Percentiles rank a stretch among this genome's conserved stretches.
These are phyloP conservation scores for Phytopythium kandeliae DNA, from an alignment of 352 stramenopile species.

Conservation along the genomic window DNA sequence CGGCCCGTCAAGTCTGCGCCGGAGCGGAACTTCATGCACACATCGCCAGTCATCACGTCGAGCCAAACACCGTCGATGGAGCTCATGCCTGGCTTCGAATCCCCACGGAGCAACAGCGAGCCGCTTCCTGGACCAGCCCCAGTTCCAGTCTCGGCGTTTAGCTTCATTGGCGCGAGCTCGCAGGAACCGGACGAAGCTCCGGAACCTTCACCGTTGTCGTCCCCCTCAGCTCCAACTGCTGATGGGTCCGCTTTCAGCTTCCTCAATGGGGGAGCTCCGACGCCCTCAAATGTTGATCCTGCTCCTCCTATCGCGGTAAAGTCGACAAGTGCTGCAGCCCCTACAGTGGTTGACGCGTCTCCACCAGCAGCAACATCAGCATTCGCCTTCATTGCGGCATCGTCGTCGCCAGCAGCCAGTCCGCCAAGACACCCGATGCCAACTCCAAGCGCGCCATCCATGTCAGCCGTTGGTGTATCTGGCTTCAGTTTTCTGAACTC, in stretches of 20 bases:
- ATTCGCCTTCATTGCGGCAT: conserved; percentile 32
- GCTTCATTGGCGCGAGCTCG: conserved; percentile 13
- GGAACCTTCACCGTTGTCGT: conserved; percentile 5
- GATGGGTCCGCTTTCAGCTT: conserved; percentile 18
- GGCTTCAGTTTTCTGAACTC: conserved; percentile 35
- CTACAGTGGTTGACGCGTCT: background rate
- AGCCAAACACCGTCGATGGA: conserved; percentile 19
- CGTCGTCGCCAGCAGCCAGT: conserved; percentile 3
- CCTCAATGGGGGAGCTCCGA: conserved; percentile 4
- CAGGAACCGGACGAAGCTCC: conserved; percentile 18
- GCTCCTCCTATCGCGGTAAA: conserved; percentile 3
- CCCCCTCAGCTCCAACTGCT: conserved; percentile 2
- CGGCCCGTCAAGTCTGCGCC: conserved; percentile 18
- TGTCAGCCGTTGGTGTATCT: conserved; percentile 20
- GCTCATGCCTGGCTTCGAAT: conserved; percentile 25
- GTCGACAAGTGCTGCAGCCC: conserved; percentile 1
- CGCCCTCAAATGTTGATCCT: background rate
- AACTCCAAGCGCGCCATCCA: conserved; percentile 19
- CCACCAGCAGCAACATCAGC: conserved; percentile 12
- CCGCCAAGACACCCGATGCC: conserved; percentile 6
- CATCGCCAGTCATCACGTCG: conserved; percentile 33
- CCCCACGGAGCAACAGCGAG: conserved; percentile 27
- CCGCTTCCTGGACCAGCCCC: conserved; percentile 15
- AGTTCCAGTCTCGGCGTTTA: conserved; percentile 26
- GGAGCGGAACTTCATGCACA: conserved; percentile 28